Conservation (phyloP, 306 rosid genomes). For the Citrullus amarus region DNA sequence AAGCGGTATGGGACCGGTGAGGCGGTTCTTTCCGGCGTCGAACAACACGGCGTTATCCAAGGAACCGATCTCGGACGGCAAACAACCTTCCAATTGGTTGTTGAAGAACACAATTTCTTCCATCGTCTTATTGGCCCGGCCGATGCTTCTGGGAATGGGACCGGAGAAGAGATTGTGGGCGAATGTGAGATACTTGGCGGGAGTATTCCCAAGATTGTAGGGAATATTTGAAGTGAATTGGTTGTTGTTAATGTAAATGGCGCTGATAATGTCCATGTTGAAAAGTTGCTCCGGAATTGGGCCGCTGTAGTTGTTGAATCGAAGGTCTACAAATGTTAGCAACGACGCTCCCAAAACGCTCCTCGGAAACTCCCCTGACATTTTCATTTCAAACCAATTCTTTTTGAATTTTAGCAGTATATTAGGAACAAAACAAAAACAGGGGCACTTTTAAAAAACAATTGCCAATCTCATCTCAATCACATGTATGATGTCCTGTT, state of each 20-base stretch:
- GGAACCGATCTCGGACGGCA: constrained; percentile 58
- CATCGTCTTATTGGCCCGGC: constrained; percentile 26
- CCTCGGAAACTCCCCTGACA: constrained; percentile 25
- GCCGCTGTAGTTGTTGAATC: constrained; percentile 33
- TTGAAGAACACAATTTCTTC: constrained; percentile 54
- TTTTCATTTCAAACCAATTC: neutral
- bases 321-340: constrained; percentile 54
- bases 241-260: constrained; percentile 77
- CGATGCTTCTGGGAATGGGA: constrained; percentile 44
- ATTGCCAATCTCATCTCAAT: no score
- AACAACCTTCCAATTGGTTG: constrained; percentile 43
- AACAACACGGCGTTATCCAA: constrained; percentile 31
- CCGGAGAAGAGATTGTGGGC: constrained; percentile 54
- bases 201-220: constrained; percentile 35
- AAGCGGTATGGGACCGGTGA: constrained; percentile 61
- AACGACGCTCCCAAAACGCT: constrained; percentile 7
- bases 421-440: no score
- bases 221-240: constrained; percentile 22
- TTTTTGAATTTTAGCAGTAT: no score
- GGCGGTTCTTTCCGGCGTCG: constrained; percentile 32
- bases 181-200: constrained; percentile 51
- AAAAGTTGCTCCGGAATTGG: constrained; percentile 27
- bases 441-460: no score
- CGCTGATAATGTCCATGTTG: constrained; percentile 28
- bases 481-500: no score